phyloP scores from a whole-genome alignment of 2,329 filamentous ascomycete species.

The Bipolaris cookei region DNA sequence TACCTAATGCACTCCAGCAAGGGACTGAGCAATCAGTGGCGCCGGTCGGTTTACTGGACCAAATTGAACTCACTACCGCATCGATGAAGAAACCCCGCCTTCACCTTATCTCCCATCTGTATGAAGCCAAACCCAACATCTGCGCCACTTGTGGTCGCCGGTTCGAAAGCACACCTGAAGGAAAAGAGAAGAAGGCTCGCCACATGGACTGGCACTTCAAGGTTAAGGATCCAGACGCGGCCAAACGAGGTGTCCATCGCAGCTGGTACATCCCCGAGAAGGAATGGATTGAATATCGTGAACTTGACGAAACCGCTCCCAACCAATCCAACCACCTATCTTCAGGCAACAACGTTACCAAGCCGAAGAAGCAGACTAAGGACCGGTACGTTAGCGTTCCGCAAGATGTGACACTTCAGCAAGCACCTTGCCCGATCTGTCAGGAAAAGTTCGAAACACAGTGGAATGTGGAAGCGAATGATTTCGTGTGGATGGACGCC shows the following conservation, averaged over 20 bases:
- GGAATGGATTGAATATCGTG: conserved; percentile 90
- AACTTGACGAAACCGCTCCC: conserved; percentile 70
- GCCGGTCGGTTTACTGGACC: conserved; percentile 52
- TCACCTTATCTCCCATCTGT: conserved; percentile 74
- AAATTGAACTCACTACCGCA: conserved; percentile 67
- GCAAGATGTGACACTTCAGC: conserved; percentile 74
- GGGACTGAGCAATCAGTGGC: conserved; percentile 39
- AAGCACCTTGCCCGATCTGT: conserved; percentile 87
- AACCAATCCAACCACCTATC: conserved; percentile 33
- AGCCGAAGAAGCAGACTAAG: conserved; percentile 60
- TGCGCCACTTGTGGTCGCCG: conserved; percentile 91
- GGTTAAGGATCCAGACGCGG: conserved; percentile 85
- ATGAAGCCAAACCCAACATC: conserved; percentile 81
- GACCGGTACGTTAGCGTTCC: conserved; percentile 82
- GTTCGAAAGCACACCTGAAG: conserved; percentile 77
- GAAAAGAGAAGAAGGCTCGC: conserved; percentile 82
- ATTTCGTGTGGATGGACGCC: conserved; percentile 96
- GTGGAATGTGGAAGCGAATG: conserved; percentile 90
- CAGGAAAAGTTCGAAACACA: conserved; percentile 93
- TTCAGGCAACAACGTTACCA: conserved; percentile 49
- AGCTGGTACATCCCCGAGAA: conserved; percentile 95
- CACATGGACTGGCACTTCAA: conserved; percentile 99
- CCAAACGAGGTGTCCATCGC: conserved; percentile 84
- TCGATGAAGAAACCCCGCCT: conserved; percentile 79
- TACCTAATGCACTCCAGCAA: conserved; percentile 33